Percentiles rank a stretch among this genome's conserved stretches.
Evolutionary conservation across 2,329 filamentous ascomycete species (phyloP).

Genomic region (Botrytis medusae): DNA sequence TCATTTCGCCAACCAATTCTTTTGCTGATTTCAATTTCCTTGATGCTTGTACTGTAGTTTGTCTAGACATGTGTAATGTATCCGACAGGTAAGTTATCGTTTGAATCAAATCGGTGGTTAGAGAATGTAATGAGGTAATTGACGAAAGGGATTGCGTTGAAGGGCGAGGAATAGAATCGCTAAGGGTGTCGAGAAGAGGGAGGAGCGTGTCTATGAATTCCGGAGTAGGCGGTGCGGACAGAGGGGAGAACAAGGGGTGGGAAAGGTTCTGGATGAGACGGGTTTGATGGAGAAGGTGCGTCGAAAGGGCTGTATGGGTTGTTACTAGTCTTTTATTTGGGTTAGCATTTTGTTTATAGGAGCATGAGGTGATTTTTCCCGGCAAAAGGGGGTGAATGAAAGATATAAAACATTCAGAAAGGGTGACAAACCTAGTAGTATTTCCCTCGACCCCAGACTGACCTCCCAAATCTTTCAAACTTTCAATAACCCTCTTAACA

Average conservation of each 20-base stretch:
- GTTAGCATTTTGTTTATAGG: conserved; percentile 22
- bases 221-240: conserved; percentile 60
- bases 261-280: conserved; percentile 72
- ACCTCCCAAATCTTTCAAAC: conserved; percentile 69
- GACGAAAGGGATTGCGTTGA: conserved; percentile 64
- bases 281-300: conserved; percentile 73
- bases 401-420: neutral
- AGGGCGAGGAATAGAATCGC: conserved; percentile 65
- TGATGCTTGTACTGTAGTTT: conserved; percentile 79
- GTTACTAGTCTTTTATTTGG: conserved; percentile 62
- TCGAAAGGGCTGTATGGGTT: conserved; percentile 70
- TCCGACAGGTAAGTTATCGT: conserved; percentile 86
- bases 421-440: conserved; percentile 59
- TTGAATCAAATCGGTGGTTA: conserved; percentile 72
- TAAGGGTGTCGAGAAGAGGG: conserved; percentile 64
- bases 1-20: conserved; percentile 83
- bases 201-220: conserved; percentile 69
- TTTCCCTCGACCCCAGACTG: conserved; percentile 72
- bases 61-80: conserved; percentile 89
- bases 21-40: conserved; percentile 77
- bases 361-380: neutral
- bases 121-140: conserved; percentile 64
- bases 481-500: conserved; percentile 66
- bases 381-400: neutral
- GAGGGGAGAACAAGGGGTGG: conserved; percentile 68